Evolutionary conservation across 2,329 filamentous ascomycete species (phyloP).

Genomic region (Ophiostoma novo-ulmi): DNA sequence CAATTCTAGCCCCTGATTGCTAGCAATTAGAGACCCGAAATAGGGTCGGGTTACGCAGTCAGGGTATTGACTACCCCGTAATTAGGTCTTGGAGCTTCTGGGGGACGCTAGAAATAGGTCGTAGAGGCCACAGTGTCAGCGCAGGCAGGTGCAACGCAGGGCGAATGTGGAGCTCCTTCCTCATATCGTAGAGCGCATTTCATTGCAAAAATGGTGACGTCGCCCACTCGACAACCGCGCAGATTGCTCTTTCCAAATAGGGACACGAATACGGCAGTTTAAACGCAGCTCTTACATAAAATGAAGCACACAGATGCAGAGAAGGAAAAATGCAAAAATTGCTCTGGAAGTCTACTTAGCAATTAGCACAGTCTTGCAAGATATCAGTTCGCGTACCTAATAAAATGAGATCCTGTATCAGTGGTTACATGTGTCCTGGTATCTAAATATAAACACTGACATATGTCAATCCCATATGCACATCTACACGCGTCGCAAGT

Average conservation of each 20-base stretch:
- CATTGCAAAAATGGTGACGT: slow-evolving; percentile 21
- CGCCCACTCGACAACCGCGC: slow-evolving; percentile 16
- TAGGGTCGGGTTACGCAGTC: no score
- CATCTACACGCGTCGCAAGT: background rate
- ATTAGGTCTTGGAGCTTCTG: background rate
- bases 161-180: slow-evolving; percentile 16
- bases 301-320: background rate
- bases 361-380: background rate
- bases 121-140: slow-evolving; percentile 24
- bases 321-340: background rate
- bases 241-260: slow-evolving; percentile 19
- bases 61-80: background rate
- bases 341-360: background rate
- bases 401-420: background rate
- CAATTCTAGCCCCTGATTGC: background rate
- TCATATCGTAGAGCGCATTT: background rate
- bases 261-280: slow-evolving; percentile 5
- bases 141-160: slow-evolving; percentile 17
- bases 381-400: background rate
- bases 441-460: background rate
- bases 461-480: background rate
- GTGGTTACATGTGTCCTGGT: background rate
- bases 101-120: background rate
- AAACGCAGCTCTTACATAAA: background rate
- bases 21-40: background rate